Evolutionary conservation across 371 early-diverging fungal species (phyloP), one percentile per base, ranked within the genome.

Genomic region (Funneliformis caledonium): DNA sequence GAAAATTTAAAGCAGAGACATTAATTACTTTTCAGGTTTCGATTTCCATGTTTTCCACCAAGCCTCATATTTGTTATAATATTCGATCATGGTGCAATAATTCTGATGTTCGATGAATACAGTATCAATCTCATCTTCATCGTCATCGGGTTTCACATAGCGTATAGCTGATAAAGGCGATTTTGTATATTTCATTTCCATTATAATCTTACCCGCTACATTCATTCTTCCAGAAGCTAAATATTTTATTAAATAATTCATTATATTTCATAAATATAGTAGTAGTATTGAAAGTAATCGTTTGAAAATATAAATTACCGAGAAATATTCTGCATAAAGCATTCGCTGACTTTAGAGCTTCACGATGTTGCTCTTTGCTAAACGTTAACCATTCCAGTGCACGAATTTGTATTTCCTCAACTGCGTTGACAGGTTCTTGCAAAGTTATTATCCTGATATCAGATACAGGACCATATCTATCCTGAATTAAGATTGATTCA

Each of bases 351-450:
- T 70, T 47, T 10, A 79, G 12, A 14, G 70, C 72, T 70, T 79
- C 67, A 2, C 69, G 19, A 14, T 70, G n/a, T 50, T 70, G 68
- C 12, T 79, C 52, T 4, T 50, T 52, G 59, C 48, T 50, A 56
- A 70, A 68, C 26, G 80, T 70, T 10, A 79, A 10, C 69, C 72
- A 79, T 42, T 79, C 80, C 42, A 79, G 60, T 70, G 48, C 52
- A 45, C 37, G 42, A 43, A 79, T 79, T 59, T 59, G 69, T 45
- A 59, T 45, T 68, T 12, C 4, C 45, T 79, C 80, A 19, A 16
- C 4, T 9, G 43, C 5, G 3, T 26, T 31, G 22, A 78, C 22
- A 37, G 8, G 42, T 16, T 67, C 67, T n/a, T 26, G 45, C 43
- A 45, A 22, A 45, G 70, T 3, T n/a, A 45, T 10, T n/a, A 45